Conservation (phyloP, 2,329 filamentous ascomycete genomes). For the Domatiomyces globalis region DNA sequence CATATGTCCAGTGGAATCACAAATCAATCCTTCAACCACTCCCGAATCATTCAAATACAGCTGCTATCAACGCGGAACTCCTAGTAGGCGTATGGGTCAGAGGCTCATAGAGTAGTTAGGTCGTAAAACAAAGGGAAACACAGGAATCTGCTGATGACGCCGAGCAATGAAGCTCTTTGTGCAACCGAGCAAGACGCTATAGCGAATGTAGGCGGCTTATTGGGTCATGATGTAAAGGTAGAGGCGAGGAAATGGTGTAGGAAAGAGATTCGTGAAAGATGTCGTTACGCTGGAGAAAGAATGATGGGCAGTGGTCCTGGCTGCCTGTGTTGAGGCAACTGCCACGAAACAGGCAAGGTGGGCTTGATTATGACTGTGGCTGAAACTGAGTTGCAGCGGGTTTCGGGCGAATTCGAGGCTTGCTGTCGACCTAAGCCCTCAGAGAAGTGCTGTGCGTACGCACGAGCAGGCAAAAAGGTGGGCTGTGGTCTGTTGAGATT, state of each 20-base stretch:
- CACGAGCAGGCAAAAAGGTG: not conserved
- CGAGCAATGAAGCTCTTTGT: conserved; percentile 18
- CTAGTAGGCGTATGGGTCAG: conserved; percentile 18
- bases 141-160: conserved; percentile 14
- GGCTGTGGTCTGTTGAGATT: not conserved
- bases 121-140: conserved; percentile 17
- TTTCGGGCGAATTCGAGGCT: not conserved
- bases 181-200: conserved; percentile 15
- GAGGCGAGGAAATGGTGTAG: not conserved
- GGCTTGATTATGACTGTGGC: not conserved
- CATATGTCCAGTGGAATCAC: conserved; percentile 12
- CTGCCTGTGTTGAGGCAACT: not conserved
- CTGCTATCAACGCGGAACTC: conserved; percentile 12
- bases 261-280: conserved; percentile 1
- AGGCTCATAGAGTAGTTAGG: conserved; percentile 17
- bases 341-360: not conserved
- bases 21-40: conserved; percentile 5
- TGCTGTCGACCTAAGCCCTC: not conserved
- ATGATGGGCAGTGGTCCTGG: not conserved
- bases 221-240: conserved; percentile 8
- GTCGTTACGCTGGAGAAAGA: not conserved
- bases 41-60: conserved; percentile 12
- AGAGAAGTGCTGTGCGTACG: not conserved
- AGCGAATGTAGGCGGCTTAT: conserved; percentile 16
- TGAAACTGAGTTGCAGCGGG: not conserved